These are phyloP conservation scores for Phytopythium helicoides DNA, from an alignment of 352 stramenopile genomes.

Conservation along the genomic window DNA sequence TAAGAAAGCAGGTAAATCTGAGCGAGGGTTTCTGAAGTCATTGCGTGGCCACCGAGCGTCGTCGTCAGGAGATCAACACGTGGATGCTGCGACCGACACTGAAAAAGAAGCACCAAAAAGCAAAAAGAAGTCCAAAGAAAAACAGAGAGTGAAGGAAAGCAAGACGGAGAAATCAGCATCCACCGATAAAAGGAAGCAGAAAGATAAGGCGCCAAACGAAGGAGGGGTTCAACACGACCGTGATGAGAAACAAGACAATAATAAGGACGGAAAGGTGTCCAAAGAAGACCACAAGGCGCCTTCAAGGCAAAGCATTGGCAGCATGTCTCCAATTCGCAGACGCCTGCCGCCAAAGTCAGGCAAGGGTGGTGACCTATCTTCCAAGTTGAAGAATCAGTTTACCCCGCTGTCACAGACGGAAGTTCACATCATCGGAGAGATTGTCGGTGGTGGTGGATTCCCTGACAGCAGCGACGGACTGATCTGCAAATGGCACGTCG, in stretches of 20 bases:
- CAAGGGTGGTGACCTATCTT: neutral
- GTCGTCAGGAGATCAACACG: neutral
- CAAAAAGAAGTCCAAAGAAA: constrained; percentile 13
- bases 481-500: constrained; percentile 67
- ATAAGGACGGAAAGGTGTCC: neutral
- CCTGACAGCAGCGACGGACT: constrained; percentile 29
- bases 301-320: neutral
- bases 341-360: neutral
- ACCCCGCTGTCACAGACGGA: constrained; percentile 37
- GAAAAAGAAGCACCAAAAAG: constrained; percentile 4
- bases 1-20: neutral
- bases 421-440: constrained; percentile 71
- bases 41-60: neutral
- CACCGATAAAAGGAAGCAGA: constrained; percentile 3
- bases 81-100: neutral
- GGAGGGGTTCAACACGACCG: neutral
- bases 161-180: neutral
- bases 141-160: constrained; percentile 2
- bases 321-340: constrained; percentile 1
- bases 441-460: constrained; percentile 54
- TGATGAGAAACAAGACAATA: neutral
- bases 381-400: neutral
- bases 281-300: neutral
- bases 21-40: neutral
- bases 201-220: constrained; percentile 7